These are phyloP conservation scores for Trichoderma orchidacearum DNA, from an alignment of 495 filamentous ascomycete genomes.

Conservation along the genomic window DNA sequence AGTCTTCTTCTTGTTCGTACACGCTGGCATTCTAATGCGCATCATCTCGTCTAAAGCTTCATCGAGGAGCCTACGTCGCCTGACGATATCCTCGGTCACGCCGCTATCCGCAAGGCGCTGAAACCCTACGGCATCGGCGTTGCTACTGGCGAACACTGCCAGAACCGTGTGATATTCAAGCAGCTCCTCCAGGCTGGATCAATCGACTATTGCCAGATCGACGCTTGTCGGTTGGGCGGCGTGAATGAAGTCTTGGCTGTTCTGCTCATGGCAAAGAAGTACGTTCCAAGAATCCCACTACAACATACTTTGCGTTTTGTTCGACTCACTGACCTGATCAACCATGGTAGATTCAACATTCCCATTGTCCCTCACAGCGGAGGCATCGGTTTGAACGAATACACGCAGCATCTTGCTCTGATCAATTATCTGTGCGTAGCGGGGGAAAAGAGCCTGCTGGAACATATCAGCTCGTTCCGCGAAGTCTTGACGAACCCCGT, in stretches of 20 bases:
- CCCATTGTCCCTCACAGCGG: slow-evolving; percentile 84
- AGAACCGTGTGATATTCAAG: slow-evolving; percentile 91
- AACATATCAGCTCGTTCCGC: slow-evolving; percentile 91
- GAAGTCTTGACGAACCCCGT: slow-evolving; percentile 81
- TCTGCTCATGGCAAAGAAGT: slow-evolving; percentile 77
- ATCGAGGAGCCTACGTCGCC: slow-evolving; percentile 92
- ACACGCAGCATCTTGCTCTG: slow-evolving; percentile 85
- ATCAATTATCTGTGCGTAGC: slow-evolving; percentile 87
- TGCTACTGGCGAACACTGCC: slow-evolving; percentile 95
- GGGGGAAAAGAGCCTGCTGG: slow-evolving; percentile 67
- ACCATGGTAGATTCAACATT: slow-evolving; percentile 35
- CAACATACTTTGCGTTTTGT: neutral
- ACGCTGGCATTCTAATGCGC: neutral
- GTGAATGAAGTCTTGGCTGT: slow-evolving; percentile 90
- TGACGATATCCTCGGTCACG: slow-evolving; percentile 84
- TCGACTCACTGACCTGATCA: neutral
- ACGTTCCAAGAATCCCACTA: neutral
- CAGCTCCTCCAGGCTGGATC: slow-evolving; percentile 68
- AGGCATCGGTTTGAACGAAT: slow-evolving; percentile 84
- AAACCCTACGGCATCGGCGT: slow-evolving; percentile 65
- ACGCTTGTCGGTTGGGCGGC: slow-evolving; percentile 86
- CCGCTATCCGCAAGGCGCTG: slow-evolving; percentile 67
- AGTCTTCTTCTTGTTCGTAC: neutral
- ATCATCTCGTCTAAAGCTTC: slow-evolving; percentile 46
- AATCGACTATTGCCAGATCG: slow-evolving; percentile 81